These are phyloP conservation scores for barrel medic (Medicago truncatula) DNA, from an alignment of 306 rosid genomes.

Conservation along the genomic window MtrunA17r5.0-ANR NC_053045.1:34096001-34096500, in stretches of 20 bases:
- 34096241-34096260: background rate
- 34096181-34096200: constrained; percentile 65
- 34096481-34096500: background rate
- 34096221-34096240: background rate
- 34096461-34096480: background rate
- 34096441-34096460: background rate
- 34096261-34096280: background rate
- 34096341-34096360: too few relatives aligned
- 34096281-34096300: background rate
- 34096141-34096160: constrained; percentile 74
- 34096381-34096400: background rate
- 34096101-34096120: constrained; percentile 93
- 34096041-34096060: constrained; percentile 75
- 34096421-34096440: background rate
- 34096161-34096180: constrained; percentile 95
- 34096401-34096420: background rate
- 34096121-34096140: constrained; percentile 80
- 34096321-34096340: background rate
- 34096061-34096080: constrained; percentile 92
- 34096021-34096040: constrained; percentile 82
- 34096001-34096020: constrained; percentile 96
- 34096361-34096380: background rate
- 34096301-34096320: too few relatives aligned
- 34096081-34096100: constrained; percentile 92
- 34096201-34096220: background rate